Conservation (phyloP, 345 rosid genomes). For the Psidium friedrichsthalianum region DNA sequence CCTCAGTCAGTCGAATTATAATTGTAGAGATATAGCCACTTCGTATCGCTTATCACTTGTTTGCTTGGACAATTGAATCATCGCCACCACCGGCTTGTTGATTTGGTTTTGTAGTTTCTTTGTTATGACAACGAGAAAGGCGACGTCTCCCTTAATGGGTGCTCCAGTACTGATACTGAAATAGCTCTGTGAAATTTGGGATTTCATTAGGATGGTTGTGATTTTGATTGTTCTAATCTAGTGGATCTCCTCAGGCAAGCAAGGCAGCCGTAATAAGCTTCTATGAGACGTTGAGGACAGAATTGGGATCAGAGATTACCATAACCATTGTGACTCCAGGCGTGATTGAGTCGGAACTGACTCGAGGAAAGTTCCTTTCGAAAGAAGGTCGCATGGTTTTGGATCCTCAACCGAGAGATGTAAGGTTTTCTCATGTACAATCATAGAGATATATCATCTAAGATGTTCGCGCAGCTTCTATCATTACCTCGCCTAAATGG, state of each 20-base stretch:
- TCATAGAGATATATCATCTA: neutral
- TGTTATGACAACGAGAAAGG: neutral
- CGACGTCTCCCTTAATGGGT: neutral
- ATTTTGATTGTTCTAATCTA: neutral
- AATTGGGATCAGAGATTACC: conserved; percentile 27
- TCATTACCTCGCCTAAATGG: neutral
- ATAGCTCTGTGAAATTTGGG: neutral
- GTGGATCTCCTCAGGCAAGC: conserved; percentile 32
- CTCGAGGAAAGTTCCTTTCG: conserved; percentile 6
- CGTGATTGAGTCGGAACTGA: conserved; percentile 35
- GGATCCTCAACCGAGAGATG: conserved; percentile 7
- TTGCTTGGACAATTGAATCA: neutral
- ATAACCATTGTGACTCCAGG: conserved; percentile 59
- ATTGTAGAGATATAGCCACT: neutral
- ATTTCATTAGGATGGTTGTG: neutral
- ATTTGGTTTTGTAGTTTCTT: neutral
- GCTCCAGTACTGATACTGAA: no score
- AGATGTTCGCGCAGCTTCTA: neutral
- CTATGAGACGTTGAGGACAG: conserved; percentile 54
- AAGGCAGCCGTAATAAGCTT: conserved; percentile 46
- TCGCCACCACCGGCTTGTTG: neutral
- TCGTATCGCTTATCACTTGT: neutral
- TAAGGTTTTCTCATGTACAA: neutral
- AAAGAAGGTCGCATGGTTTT: neutral
- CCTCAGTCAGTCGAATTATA: neutral